Evolutionary conservation across 2,329 filamentous ascomycete species (phyloP).

Genomic region (Cladobotryum mycophilum): DNA sequence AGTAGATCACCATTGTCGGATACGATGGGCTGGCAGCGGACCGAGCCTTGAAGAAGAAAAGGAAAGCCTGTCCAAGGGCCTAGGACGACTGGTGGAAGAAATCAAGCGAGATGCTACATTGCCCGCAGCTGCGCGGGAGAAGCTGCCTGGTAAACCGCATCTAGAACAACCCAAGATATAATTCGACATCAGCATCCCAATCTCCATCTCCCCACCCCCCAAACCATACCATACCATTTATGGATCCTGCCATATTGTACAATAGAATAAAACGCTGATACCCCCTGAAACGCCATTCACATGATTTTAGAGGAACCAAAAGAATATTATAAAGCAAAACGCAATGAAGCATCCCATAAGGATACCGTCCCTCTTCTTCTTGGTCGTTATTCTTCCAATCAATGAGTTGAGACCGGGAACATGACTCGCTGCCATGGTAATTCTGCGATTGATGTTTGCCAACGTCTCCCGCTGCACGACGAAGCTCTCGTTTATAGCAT

Average conservation of each 20-base stretch:
- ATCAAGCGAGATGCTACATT: constrained; percentile 33
- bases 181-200: constrained; percentile 10
- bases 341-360: constrained; percentile 90
- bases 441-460: constrained; percentile 81
- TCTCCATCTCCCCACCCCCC: constrained; percentile 4
- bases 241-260: constrained; percentile 23
- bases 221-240: constrained; percentile 16
- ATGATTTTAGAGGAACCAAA: constrained; percentile 61
- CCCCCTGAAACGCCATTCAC: constrained; percentile 30
- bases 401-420: constrained; percentile 89
- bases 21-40: constrained; percentile 89
- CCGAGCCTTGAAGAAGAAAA: constrained; percentile 59
- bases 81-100: constrained; percentile 58
- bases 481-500: constrained; percentile 93
- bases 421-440: constrained; percentile 81
- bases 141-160: constrained; percentile 26
- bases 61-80: constrained; percentile 57
- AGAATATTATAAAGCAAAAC: constrained; percentile 80
- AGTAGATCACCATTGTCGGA: constrained; percentile 78
- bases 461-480: constrained; percentile 80
- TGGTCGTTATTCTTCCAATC: constrained; percentile 86
- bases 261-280: constrained; percentile 31
- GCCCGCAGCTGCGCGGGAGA: constrained; percentile 29
- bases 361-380: constrained; percentile 90
- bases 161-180: constrained; percentile 22